A percentile compares a stretch with the other conserved stretches of the same genome.
These are phyloP conservation scores for Naganishia vishniacii DNA, from an alignment of 768 basidiomycete species.

Conservation along the genomic window DNA sequence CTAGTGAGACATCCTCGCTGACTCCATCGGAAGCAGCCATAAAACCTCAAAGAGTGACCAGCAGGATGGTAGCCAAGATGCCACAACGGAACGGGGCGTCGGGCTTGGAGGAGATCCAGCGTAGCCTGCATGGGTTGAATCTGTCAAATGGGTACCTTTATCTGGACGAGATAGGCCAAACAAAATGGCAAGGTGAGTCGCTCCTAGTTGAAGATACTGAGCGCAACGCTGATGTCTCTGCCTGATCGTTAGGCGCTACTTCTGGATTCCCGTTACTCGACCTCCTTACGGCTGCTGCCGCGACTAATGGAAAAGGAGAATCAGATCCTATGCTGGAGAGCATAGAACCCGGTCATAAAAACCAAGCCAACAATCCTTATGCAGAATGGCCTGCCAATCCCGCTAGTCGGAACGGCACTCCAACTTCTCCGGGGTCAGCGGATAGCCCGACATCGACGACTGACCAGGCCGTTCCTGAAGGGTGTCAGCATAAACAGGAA, in stretches of 20 bases:
- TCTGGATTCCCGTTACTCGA: slow-evolving; percentile 85
- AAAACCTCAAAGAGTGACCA: not conserved
- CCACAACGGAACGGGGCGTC: not conserved
- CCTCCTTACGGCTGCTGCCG: slow-evolving; percentile 53
- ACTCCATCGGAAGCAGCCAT: not conserved
- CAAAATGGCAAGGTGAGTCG: slow-evolving; percentile 47
- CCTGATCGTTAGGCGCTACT: slow-evolving; percentile 60
- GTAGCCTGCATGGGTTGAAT: slow-evolving; percentile 47
- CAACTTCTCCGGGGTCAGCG: not conserved
- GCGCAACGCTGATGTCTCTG: not conserved
- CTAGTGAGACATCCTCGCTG: not conserved
- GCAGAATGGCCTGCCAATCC: slow-evolving; percentile 20
- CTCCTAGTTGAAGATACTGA: not conserved
- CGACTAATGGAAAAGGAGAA: not conserved
- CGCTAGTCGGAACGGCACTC: slow-evolving; percentile 6
- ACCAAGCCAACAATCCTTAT: slow-evolving; percentile 8
- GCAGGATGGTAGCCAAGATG: slow-evolving; percentile 2
- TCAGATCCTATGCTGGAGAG: slow-evolving; percentile 2
- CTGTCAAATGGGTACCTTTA: slow-evolving; percentile 45
- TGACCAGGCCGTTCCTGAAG: not conserved
- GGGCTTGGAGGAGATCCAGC: slow-evolving; percentile 39
- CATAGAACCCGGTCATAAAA: slow-evolving; percentile 8
- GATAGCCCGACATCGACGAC: slow-evolving; percentile 8
- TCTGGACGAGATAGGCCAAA: slow-evolving; percentile 49
- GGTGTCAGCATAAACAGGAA: slow-evolving; percentile 29